These are phyloP conservation scores for Coffea canephora DNA, from an alignment of 257 asterid species.

Conservation along the genomic window DNA sequence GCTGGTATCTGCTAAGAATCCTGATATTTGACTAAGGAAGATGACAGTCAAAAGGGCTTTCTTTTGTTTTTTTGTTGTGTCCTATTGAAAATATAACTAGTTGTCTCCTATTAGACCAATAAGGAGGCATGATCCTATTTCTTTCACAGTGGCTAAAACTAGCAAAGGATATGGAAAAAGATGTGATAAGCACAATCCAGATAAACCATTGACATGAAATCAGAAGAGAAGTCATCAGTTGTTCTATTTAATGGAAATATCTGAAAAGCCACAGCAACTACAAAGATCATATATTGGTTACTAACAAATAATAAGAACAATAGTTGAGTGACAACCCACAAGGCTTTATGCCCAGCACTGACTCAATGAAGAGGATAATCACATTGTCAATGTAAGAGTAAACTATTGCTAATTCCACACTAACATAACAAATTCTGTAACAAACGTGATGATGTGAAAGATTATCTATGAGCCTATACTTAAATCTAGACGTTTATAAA, in stretches of 20 bases:
- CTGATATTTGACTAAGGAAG: slow-evolving; percentile 54
- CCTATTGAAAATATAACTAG: background rate
- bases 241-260: background rate
- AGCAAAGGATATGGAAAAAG: background rate
- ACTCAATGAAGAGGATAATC: background rate
- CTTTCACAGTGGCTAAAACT: background rate
- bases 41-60: background rate
- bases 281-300: background rate
- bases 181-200: background rate
- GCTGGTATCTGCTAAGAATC: slow-evolving; percentile 77
- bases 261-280: background rate
- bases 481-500: background rate
- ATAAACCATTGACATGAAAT: background rate
- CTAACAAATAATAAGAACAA: background rate
- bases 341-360: background rate
- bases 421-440: background rate
- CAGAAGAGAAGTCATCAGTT: background rate
- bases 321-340: background rate
- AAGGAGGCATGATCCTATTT: background rate
- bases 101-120: background rate
- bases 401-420: background rate
- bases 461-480: background rate
- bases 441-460: background rate
- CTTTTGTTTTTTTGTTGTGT: too few species aligned
- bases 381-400: background rate